Percentiles rank a stretch among this genome's conserved stretches.
phyloP scores from a whole-genome alignment of 805 yeast genomes.

The Ogataea paradorogensis region DNA sequence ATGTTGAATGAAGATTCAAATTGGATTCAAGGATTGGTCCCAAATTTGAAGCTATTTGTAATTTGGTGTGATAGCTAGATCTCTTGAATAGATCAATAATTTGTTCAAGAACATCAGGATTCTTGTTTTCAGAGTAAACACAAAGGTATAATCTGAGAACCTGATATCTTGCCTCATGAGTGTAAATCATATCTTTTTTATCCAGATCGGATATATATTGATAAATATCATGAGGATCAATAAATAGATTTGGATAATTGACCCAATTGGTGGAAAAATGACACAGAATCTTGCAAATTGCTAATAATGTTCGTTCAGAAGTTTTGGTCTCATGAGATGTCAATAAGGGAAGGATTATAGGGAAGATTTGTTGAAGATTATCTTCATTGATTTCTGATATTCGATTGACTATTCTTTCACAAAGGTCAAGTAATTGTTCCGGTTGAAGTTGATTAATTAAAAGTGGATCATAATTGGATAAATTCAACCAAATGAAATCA shows the following conservation, averaged over 20 bases:
- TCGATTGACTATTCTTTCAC: background rate
- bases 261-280: constrained; percentile 32
- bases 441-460: background rate
- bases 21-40: constrained; percentile 10
- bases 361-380: background rate
- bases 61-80: constrained; percentile 23
- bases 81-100: constrained; percentile 11
- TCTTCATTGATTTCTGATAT: background rate
- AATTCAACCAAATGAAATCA: background rate
- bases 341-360: constrained; percentile 9
- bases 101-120: background rate
- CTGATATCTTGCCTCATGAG: constrained; percentile 33
- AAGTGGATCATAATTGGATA: background rate
- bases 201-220: constrained; percentile 43
- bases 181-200: constrained; percentile 39
- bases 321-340: constrained; percentile 32
- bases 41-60: constrained; percentile 21
- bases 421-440: background rate
- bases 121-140: constrained; percentile 25
- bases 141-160: constrained; percentile 34
- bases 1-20: constrained; percentile 30
- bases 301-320: constrained; percentile 37
- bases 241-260: background rate
- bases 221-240: constrained; percentile 39
- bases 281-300: constrained; percentile 33